Conservation (phyloP, 352 stramenopile genomes). For the Phytophthora foliorum region DNA sequence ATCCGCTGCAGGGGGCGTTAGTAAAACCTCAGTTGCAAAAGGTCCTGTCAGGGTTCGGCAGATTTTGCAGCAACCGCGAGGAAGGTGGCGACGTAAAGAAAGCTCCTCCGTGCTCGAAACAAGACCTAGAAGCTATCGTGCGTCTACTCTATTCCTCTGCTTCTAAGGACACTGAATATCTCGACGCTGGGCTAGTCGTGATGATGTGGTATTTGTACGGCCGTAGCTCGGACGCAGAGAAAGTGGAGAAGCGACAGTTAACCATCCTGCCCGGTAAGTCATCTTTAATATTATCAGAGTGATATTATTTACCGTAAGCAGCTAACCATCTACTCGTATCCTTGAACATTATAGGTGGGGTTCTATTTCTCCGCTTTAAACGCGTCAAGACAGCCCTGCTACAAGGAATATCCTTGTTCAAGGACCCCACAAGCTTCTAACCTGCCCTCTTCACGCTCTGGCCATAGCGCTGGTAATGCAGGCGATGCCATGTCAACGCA, state of each 20-base stretch:
- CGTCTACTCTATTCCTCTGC: slow-evolving; percentile 18
- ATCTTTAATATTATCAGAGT: background rate
- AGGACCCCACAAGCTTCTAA: slow-evolving; percentile 15
- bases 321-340: too few relatives aligned
- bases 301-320: too few relatives aligned
- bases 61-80: slow-evolving; percentile 19
- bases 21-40: too few relatives aligned
- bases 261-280: slow-evolving; percentile 14
- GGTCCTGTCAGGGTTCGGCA: too few relatives aligned
- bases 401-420: slow-evolving; percentile 28
- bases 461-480: slow-evolving; percentile 18
- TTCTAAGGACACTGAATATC: slow-evolving; percentile 8
- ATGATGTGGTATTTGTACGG: slow-evolving; percentile 32
- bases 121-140: slow-evolving; percentile 20
- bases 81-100: slow-evolving; percentile 4
- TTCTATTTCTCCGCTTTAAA: slow-evolving; percentile 27
- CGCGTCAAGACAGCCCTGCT: slow-evolving; percentile 17
- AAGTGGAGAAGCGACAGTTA: slow-evolving; percentile 26
- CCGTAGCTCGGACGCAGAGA: slow-evolving; percentile 26
- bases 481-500: background rate
- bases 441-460: slow-evolving; percentile 17
- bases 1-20: too few relatives aligned
- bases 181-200: slow-evolving; percentile 8
- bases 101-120: slow-evolving; percentile 11
- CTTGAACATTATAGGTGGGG: slow-evolving; percentile 4